Base-by-base conservation (phyloP, 768 basidiomycete genomes). In the Amanita inopinata region DNA sequence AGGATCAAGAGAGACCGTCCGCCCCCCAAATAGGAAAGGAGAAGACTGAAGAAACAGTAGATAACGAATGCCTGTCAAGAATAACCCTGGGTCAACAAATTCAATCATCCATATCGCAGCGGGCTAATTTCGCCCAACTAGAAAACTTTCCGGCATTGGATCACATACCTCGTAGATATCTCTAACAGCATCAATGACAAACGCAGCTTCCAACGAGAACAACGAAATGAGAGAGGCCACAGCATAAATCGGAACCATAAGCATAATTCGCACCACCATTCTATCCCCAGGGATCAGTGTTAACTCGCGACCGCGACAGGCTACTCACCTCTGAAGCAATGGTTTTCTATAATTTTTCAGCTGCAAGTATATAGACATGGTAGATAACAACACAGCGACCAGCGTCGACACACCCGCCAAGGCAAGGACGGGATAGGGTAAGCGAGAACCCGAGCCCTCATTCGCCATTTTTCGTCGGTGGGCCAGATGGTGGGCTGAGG, bases 221-320 rank as follows among this genome's bases (percentile, higher is more conserved):
- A 99, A 69, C 0, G 94, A 90, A 48, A 97, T 90, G 51, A 97
- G 68, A 3, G 90, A 92, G 0, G 96, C 74, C 20, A 98, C 68
- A 1, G 80, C 90, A 58, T 99, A 98, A 20, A 98, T 66, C 0
- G 94, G 94, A 4, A 88, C 88, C 92, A 97, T 97, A 52, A 97
- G 49, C 86, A 98, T 91, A 56, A 98, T 96, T 35, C 96, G 76
- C 33, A 96, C 73, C 37, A 94, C 92, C 75, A 88, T 85, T 49
- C 94, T 85, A 45, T 8, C 33, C 5, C 17, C 36, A 48, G 23
- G 27, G 11, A 19, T 32, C 14, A 45, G 20, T 9, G 32, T 36
- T 17, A 45, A 24, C 12, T 14, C 14, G 28, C 17, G 19, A 25
- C 17, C 3, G 9, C 17, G 25, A 40, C 18, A 33, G 24, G 33